phyloP scores from a whole-genome alignment of 2,329 filamentous ascomycete species.

The Aureobasidium sp. region DNA sequence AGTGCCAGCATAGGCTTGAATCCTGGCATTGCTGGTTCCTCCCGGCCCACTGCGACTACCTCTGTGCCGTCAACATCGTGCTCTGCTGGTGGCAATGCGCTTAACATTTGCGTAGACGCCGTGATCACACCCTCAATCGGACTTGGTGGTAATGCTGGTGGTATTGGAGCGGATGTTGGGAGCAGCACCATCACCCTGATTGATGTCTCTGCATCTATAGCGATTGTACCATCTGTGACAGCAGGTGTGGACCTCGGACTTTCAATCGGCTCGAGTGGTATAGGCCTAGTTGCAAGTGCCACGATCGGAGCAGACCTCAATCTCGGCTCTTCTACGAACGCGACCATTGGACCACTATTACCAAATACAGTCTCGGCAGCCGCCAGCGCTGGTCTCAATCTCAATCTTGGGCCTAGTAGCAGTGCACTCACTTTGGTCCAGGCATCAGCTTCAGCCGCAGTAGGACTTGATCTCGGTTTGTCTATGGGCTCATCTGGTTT shows the following conservation, averaged over 20 bases:
- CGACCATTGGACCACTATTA: neutral
- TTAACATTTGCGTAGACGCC: neutral
- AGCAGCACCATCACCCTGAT: neutral
- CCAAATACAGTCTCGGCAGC: neutral
- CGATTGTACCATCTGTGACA: neutral
- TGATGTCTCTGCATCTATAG: neutral
- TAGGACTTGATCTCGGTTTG: neutral
- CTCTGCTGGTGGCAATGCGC: neutral
- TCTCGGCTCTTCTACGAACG: neutral
- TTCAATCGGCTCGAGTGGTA: neutral
- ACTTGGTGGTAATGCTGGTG: neutral
- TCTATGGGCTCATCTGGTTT: neutral
- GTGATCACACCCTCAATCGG: neutral
- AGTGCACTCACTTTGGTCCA: neutral
- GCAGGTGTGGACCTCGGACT: neutral
- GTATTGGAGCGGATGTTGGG: neutral
- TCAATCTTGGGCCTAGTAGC: conserved; percentile 3
- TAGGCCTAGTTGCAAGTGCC: neutral
- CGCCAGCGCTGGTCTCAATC: neutral
- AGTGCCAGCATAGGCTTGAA: neutral
- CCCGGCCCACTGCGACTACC: neutral
- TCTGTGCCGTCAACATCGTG: neutral
- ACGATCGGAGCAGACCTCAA: neutral
- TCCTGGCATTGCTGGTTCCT: neutral
- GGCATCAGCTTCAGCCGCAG: neutral